phyloP scores from a whole-genome alignment of 768 basidiomycete genomes.

The Leccinellum luteum region DNA sequence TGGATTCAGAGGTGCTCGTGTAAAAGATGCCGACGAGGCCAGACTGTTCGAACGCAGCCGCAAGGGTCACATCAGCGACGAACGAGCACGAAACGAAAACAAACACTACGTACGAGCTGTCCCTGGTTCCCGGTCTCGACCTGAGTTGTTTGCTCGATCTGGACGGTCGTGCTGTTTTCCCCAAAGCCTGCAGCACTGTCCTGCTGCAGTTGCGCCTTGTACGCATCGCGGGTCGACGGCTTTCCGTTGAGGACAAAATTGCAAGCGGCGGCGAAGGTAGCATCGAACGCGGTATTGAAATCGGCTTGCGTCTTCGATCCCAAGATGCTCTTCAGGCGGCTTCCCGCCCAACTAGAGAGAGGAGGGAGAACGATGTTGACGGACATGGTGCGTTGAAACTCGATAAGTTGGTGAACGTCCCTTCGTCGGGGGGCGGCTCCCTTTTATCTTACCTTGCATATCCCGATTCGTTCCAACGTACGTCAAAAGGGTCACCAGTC shows the following conservation, averaged over 20 bases:
- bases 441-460: slow-evolving; percentile 16
- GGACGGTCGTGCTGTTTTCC: slow-evolving; percentile 19
- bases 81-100: no score
- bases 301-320: slow-evolving; percentile 34
- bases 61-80: neutral
- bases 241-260: slow-evolving; percentile 42
- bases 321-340: slow-evolving; percentile 37
- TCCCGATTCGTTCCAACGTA: neutral
- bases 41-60: slow-evolving; percentile 8
- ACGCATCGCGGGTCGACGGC: slow-evolving; percentile 36
- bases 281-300: slow-evolving; percentile 40
- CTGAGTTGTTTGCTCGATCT: slow-evolving; percentile 26
- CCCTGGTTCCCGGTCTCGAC: slow-evolving; percentile 26
- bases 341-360: slow-evolving; percentile 43
- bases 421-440: neutral
- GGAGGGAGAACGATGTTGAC: slow-evolving; percentile 36
- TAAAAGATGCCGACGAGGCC: slow-evolving; percentile 39
- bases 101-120: slow-evolving; percentile 28
- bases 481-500: neutral
- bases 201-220: slow-evolving; percentile 35
- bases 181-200: slow-evolving; percentile 23
- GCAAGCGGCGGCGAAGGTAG: slow-evolving; percentile 37
- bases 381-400: slow-evolving; percentile 20
- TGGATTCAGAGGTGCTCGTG: slow-evolving; percentile 33
- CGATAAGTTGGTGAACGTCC: neutral